Percentiles rank a stretch among this genome's conserved stretches.
Evolutionary conservation across 2,329 filamentous ascomycete genomes (phyloP).

Genomic region (Fusarium duplospermum): DNA sequence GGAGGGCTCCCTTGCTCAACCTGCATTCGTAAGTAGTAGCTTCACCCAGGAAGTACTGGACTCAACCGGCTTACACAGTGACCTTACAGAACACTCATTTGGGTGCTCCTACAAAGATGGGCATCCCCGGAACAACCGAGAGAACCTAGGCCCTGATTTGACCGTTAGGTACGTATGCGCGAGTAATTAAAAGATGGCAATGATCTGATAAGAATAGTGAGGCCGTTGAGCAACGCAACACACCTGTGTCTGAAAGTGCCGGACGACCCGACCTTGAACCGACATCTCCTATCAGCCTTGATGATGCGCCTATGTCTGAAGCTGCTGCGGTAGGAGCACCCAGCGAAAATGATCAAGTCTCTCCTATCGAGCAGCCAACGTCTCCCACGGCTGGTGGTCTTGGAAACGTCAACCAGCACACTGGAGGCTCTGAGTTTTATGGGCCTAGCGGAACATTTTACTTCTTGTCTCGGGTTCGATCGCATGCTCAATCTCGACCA

Average conservation of each 20-base stretch:
- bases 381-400: slow-evolving; percentile 2
- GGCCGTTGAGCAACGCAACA: neutral
- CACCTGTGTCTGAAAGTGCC: neutral
- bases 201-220: neutral
- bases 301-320: neutral
- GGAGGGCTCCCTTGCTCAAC: slow-evolving; percentile 12
- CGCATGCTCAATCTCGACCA: slow-evolving; percentile 1
- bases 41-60: neutral
- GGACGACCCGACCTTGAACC: neutral
- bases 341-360: neutral
- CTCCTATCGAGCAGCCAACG: neutral
- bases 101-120: slow-evolving; percentile 15
- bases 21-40: slow-evolving; percentile 3
- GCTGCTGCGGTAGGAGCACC: neutral
- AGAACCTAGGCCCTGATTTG: neutral
- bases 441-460: slow-evolving; percentile 17
- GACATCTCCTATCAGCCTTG: slow-evolving; percentile 4
- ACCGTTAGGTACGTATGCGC: neutral
- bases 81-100: slow-evolving; percentile 5
- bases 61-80: neutral
- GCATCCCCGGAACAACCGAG: neutral
- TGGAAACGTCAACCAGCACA: slow-evolving; percentile 20
- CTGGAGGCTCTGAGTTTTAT: slow-evolving; percentile 20
- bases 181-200: too few species aligned
- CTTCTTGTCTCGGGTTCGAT: slow-evolving; percentile 12